These are phyloP conservation scores for Protea cynaroides DNA, from an alignment of 164 flowering plant genomes.

Conservation along the genomic window DNA sequence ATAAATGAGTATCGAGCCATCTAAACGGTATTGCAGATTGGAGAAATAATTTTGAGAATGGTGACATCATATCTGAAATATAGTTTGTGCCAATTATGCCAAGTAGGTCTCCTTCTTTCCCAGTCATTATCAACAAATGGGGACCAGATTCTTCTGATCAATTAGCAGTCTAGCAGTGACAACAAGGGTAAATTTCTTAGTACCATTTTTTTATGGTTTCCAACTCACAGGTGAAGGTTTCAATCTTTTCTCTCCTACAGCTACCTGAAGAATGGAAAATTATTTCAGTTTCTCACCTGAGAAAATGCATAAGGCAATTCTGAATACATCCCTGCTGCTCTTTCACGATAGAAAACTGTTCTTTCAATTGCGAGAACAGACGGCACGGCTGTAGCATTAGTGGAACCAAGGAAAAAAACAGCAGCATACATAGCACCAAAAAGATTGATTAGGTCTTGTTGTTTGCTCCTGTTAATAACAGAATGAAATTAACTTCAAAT, in stretches of 20 bases:
- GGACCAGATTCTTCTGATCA: no score
- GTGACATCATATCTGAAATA: no score
- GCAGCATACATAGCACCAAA: conserved; percentile 70
- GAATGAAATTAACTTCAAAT: neutral
- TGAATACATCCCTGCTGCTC: conserved; percentile 84
- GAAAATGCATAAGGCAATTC: conserved; percentile 67
- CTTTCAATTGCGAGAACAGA: conserved; percentile 52
- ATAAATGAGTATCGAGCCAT: no score
- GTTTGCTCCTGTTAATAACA: conserved; percentile 33
- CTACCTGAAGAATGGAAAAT: neutral
- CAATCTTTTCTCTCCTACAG: neutral
- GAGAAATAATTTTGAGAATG: no score
- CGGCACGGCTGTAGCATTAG: conserved; percentile 47
- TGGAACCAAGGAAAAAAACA: conserved; percentile 64
- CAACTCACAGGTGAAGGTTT: neutral
- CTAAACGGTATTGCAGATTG: no score
- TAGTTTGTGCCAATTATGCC: no score
- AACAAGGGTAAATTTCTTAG: neutral
- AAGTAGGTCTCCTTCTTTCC: no score
- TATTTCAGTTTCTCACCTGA: conserved; percentile 34
- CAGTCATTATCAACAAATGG: no score
- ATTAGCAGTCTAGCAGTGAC: no score
- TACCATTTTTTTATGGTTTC: neutral
- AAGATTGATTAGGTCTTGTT: conserved; percentile 55
- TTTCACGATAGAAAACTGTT: conserved; percentile 80